Conservation (phyloP, 2,329 filamentous ascomycete genomes). For the Zymoseptoria ardabiliae region DNA sequence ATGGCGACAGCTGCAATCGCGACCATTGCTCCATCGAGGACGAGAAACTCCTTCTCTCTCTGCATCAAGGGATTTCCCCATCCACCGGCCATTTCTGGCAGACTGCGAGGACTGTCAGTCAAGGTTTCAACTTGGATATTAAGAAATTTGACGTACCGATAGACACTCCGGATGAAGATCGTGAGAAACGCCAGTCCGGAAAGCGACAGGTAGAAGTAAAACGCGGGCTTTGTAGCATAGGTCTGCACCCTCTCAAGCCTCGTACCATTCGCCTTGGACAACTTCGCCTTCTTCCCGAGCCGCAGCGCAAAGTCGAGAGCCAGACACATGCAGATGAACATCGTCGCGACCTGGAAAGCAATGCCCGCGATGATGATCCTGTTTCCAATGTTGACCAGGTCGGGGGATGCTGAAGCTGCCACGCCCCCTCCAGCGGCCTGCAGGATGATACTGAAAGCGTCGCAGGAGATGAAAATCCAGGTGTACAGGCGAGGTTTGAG, state of each 20-base stretch:
- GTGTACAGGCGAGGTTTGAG: slow-evolving; percentile 40
- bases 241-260: slow-evolving; percentile 33
- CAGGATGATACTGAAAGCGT: slow-evolving; percentile 39
- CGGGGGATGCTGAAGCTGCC: slow-evolving; percentile 31
- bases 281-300: slow-evolving; percentile 5
- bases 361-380: slow-evolving; percentile 42
- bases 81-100: slow-evolving; percentile 45
- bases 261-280: background rate
- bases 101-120: slow-evolving; percentile 25
- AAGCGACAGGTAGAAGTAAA: slow-evolving; percentile 50
- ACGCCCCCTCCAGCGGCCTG: slow-evolving; percentile 40
- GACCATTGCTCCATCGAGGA: slow-evolving; percentile 45
- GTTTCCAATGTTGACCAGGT: slow-evolving; percentile 33
- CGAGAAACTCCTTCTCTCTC: slow-evolving; percentile 41
- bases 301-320: slow-evolving; percentile 34
- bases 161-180: slow-evolving; percentile 60
- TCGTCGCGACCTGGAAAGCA: slow-evolving; percentile 38
- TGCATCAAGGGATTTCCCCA: slow-evolving; percentile 43
- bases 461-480: slow-evolving; percentile 45
- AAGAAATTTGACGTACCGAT: slow-evolving; percentile 36
- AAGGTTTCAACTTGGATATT: background rate
- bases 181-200: slow-evolving; percentile 52
- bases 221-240: slow-evolving; percentile 26
- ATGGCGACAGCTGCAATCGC: slow-evolving; percentile 35
- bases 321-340: slow-evolving; percentile 36